Evolutionary conservation across 768 basidiomycete genomes (phyloP), one percentile per base, ranked within the genome.

Genomic region (Boletus rubropictus): DNA sequence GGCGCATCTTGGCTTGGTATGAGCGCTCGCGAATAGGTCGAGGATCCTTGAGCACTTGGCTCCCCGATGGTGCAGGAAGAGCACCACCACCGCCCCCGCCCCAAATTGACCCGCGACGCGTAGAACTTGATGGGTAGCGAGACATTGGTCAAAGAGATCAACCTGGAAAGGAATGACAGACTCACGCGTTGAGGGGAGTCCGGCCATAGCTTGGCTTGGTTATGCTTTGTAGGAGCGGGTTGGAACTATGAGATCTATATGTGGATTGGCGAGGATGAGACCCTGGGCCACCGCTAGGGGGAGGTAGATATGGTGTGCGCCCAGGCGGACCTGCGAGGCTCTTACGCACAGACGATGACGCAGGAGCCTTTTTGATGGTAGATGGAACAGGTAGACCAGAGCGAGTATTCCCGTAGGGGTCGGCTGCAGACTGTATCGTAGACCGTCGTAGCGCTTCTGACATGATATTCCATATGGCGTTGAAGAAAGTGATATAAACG

Each of bases 31-130:
- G 82, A 39, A 92, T 73, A 0, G 89, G 87, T 7, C 93, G 80
- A 28, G 77, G 68, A 57, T 96, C 93, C 56, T 86, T 88, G 47
- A 73, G 58, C 2, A 75, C 62, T 62, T 84, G 83, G 51, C 72
- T 77, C 17, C 72, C 67, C 14, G 79, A 75, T 3, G 76, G 74
- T 4, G 75, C 72, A 33, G 73, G 62, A 15, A 56, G 48, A 17
- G 74, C 65, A 8, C 63, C 67, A 8, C 63, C 67, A 5, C 75
- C 77, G 2, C 80, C 80, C 21, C 70, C n/a, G n/a, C n/a, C 68
- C 85, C 84, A 92, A 36, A 79, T 70, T 24, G 89, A 89, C n/a
- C 80, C 82, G 47, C 88, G 78, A 36, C 89, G 81, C 27, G 79
- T 77, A 55, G 84, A 89, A 60, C 80, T 82, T 57, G 39, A 52